Conservation (phyloP, 2,329 filamentous ascomycete species). For the Fusarium haematococcum region DNA sequence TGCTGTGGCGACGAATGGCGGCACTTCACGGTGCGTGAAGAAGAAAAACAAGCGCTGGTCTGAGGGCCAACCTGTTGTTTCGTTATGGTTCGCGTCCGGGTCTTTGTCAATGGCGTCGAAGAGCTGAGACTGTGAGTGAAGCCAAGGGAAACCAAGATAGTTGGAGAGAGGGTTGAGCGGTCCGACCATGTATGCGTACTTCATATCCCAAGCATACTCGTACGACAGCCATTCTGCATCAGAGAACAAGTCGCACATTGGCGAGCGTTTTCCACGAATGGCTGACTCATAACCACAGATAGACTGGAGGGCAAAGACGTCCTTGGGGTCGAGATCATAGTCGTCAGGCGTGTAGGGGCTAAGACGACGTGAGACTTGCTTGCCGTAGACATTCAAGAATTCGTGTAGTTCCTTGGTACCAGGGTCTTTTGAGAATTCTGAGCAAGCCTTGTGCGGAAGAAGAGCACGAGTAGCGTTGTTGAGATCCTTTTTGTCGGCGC, state of each 20-base stretch:
- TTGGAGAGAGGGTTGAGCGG: constrained; percentile 37
- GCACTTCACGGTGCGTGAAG: constrained; percentile 40
- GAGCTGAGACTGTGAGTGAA: constrained; percentile 30
- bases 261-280: constrained; percentile 31
- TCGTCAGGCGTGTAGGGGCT: constrained; percentile 34
- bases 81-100: background rate
- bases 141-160: constrained; percentile 37
- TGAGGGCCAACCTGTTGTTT: constrained; percentile 30
- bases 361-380: constrained; percentile 23
- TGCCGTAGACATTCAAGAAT: constrained; percentile 35
- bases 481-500: constrained; percentile 34
- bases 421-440: constrained; percentile 32
- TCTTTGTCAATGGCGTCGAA: constrained; percentile 22
- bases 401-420: constrained; percentile 32
- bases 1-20: constrained; percentile 38
- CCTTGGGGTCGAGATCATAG: constrained; percentile 31
- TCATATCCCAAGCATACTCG: constrained; percentile 44
- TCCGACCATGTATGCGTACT: constrained; percentile 41
- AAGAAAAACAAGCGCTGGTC: constrained; percentile 38
- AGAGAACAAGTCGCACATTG: constrained; percentile 32
- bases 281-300: constrained; percentile 41
- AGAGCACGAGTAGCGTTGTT: constrained; percentile 39
- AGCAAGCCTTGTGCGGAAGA: constrained; percentile 41
- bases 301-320: constrained; percentile 40
- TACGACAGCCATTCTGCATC: constrained; percentile 40